phyloP scores from a whole-genome alignment of 2,329 filamentous ascomycete genomes.

The Penicillium brasilianum region DNA sequence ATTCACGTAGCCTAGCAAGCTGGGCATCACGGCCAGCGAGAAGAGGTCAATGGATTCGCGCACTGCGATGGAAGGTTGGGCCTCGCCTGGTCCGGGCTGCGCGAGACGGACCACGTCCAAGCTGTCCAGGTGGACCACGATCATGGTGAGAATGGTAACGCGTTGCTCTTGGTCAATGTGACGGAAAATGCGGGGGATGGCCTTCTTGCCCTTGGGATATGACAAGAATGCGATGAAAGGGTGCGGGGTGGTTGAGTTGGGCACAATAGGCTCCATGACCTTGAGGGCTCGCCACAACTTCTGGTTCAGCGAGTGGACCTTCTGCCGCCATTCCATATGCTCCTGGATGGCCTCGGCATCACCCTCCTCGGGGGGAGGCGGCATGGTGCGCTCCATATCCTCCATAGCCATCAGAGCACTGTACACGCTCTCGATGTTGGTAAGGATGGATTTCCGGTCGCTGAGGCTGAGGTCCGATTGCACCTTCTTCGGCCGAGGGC shows the following conservation, averaged over 20 bases:
- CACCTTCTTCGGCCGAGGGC: slow-evolving; percentile 56
- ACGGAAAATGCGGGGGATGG: slow-evolving; percentile 90
- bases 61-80: slow-evolving; percentile 73
- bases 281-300: slow-evolving; percentile 86
- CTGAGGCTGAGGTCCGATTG: slow-evolving; percentile 62
- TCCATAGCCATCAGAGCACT: slow-evolving; percentile 89
- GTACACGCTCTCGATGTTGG: slow-evolving; percentile 89
- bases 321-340: slow-evolving; percentile 80
- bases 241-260: slow-evolving; percentile 71
- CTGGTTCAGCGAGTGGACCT: slow-evolving; percentile 71
- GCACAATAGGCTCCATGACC: slow-evolving; percentile 87
- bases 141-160: slow-evolving; percentile 91
- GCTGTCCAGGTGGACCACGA: slow-evolving; percentile 89
- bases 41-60: slow-evolving; percentile 95
- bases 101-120: slow-evolving; percentile 87
- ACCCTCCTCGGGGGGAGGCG: slow-evolving; percentile 67
- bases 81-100: slow-evolving; percentile 73
- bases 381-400: slow-evolving; percentile 84
- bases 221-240: slow-evolving; percentile 97
- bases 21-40: slow-evolving; percentile 83
- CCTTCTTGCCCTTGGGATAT: slow-evolving; percentile 94
- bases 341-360: slow-evolving; percentile 72
- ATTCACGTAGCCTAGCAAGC: slow-evolving; percentile 85
- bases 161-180: slow-evolving; percentile 91
- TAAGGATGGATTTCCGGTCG: slow-evolving; percentile 81